These are phyloP conservation scores for Oryza longistaminata DNA, from an alignment of 176 grass and related monocot genomes.

Conservation along the genomic window DNA sequence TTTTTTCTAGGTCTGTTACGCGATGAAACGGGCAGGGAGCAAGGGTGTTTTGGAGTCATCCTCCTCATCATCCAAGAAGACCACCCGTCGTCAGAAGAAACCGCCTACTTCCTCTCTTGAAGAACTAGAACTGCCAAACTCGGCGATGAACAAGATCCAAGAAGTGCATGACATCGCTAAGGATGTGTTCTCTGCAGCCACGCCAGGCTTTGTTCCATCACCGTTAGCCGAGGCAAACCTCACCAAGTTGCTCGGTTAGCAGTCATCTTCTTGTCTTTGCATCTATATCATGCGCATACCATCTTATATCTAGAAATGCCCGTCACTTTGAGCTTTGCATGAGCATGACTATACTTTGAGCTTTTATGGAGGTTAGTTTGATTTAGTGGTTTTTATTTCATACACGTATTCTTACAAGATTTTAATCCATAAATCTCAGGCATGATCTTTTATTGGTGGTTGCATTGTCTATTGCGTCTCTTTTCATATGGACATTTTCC, in stretches of 20 bases:
- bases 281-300: background rate
- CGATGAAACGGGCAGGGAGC: constrained; percentile 5
- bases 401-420: background rate
- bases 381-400: background rate
- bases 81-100: constrained; percentile 28
- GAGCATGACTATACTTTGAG: no score
- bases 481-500: no score
- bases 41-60: background rate
- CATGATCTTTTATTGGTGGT: background rate
- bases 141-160: constrained; percentile 30
- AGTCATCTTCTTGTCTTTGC: background rate
- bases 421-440: background rate
- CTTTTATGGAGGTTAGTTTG: background rate
- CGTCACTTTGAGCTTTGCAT: background rate
- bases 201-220: constrained; percentile 28
- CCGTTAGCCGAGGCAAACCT: constrained; percentile 38
- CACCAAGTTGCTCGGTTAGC: constrained; percentile 26
- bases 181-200: constrained; percentile 34
- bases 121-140: background rate
- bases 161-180: constrained; percentile 47
- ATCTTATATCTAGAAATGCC: background rate
- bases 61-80: background rate
- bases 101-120: background rate
- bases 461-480: no score
- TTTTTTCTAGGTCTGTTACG: background rate